Conservation (phyloP, 148 eudicot genomes). For the Vaccinium darrowii region DNA sequence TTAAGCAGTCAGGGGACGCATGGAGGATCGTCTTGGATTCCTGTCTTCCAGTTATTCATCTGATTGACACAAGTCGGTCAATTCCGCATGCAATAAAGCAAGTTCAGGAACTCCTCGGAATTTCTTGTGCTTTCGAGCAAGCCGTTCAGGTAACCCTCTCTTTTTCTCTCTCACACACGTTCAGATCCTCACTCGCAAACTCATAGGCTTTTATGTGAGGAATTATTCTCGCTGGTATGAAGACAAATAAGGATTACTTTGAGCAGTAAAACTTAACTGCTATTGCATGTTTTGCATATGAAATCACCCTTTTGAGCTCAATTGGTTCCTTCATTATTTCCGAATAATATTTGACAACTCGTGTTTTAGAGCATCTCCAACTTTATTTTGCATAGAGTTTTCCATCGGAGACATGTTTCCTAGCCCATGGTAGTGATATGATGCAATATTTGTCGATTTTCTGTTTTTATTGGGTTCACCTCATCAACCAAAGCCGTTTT, state of each 20-base stretch:
- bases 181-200: too few relatives aligned
- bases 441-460: not conserved
- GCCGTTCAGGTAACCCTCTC: slow-evolving; percentile 68
- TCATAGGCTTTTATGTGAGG: not conserved
- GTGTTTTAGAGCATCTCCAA: not conserved
- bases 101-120: slow-evolving; percentile 85
- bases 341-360: not conserved
- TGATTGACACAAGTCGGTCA: slow-evolving; percentile 74
- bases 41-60: slow-evolving; percentile 77
- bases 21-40: slow-evolving; percentile 90
- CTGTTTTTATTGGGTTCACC: not conserved
- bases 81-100: slow-evolving; percentile 90
- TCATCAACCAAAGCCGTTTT: not conserved
- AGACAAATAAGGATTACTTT: not conserved
- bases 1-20: slow-evolving; percentile 81
- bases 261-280: not conserved
- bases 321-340: not conserved
- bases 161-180: not conserved
- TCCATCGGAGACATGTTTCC: not conserved
- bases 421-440: not conserved
- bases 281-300: not conserved
- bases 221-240: not conserved
- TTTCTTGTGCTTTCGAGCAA: slow-evolving; percentile 90
- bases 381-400: not conserved
- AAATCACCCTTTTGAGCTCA: not conserved